Evolutionary conservation across 306 rosid species (phyloP).

Genomic region (Hylodesmum podocarpum): DNA sequence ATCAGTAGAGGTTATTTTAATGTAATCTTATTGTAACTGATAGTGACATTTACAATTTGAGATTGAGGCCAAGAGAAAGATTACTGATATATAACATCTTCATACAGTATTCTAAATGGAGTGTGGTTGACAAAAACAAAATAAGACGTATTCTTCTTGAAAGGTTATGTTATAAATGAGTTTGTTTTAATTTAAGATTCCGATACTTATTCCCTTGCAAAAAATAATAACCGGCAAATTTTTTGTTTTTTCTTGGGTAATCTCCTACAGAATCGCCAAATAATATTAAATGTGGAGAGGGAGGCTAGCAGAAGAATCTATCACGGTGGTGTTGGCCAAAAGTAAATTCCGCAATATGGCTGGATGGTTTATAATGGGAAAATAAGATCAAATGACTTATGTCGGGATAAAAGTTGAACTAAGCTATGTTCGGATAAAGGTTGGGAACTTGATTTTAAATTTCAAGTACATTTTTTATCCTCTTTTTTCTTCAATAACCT

Average conservation of each 20-base stretch:
- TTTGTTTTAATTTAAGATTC: background rate
- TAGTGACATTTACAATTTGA: constrained; percentile 1
- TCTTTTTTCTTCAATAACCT: too few species aligned
- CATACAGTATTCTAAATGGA: background rate
- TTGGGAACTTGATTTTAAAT: too few species aligned
- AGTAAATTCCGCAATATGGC: too few species aligned
- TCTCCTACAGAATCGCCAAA: background rate
- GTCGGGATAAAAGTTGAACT: too few species aligned
- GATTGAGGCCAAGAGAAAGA: background rate
- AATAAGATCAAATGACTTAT: too few species aligned
- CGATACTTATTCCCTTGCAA: background rate
- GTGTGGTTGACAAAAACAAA: background rate
- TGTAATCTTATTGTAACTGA: background rate
- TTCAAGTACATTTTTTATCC: too few species aligned
- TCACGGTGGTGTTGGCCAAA: too few species aligned
- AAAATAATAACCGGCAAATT: background rate
- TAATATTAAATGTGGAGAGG: background rate
- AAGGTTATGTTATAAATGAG: constrained; percentile 1
- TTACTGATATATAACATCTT: background rate
- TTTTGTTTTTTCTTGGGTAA: background rate
- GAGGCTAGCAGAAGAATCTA: too few species aligned
- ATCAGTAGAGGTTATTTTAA: constrained; percentile 12
- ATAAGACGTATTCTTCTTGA: background rate
- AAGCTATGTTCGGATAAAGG: too few species aligned
- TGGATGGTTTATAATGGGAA: too few species aligned